Evolutionary conservation across 345 rosid species (phyloP).

Genomic region (Eucalyptus pauciflora): DNA sequence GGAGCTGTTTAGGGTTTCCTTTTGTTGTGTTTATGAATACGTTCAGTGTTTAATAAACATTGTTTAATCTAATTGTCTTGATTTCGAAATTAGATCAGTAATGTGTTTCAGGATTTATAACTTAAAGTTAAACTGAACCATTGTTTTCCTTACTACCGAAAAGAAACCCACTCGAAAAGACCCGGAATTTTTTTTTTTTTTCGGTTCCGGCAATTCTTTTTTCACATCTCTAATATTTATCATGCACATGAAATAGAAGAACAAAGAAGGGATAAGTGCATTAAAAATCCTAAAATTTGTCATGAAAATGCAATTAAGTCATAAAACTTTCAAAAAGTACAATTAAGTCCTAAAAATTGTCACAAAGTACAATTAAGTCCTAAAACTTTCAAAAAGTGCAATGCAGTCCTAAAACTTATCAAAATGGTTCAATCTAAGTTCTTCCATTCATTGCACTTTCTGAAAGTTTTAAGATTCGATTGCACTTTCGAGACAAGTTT

Average conservation of each 20-base stretch:
- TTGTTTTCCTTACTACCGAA: not conserved
- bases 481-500: too few relatives aligned
- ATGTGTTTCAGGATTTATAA: not conserved
- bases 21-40: not conserved
- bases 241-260: not conserved
- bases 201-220: rapidly evolving
- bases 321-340: too few relatives aligned
- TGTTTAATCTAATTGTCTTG: not conserved
- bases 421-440: too few relatives aligned
- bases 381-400: too few relatives aligned
- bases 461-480: too few relatives aligned
- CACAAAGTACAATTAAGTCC: too few relatives aligned
- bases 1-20: not conserved
- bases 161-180: not conserved
- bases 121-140: not conserved
- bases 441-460: too few relatives aligned
- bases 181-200: not conserved
- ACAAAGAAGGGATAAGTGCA: not conserved
- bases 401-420: too few relatives aligned
- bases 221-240: not conserved
- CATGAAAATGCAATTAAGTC: too few relatives aligned
- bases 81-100: not conserved
- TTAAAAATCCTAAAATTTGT: too few relatives aligned
- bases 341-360: too few relatives aligned
- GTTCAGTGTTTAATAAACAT: not conserved